A percentile compares a stretch with the other conserved stretches of the same genome.
These are phyloP conservation scores for Penicillium sp. DNA, from an alignment of 2,329 filamentous ascomycete species.

Conservation along the genomic window DNA sequence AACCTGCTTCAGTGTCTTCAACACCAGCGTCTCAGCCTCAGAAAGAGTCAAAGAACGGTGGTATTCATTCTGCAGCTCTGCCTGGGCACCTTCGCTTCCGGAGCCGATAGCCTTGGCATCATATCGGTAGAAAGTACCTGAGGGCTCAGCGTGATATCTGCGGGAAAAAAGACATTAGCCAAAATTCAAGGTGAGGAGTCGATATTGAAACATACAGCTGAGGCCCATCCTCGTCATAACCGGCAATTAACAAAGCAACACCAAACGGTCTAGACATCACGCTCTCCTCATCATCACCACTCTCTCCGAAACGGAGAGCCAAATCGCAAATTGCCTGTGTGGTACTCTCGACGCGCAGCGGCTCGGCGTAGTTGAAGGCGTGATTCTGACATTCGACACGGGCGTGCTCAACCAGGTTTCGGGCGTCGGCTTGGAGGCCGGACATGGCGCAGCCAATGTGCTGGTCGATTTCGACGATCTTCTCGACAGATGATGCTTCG, in stretches of 20 bases:
- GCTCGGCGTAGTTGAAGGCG: constrained; percentile 96
- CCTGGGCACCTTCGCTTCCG: constrained; percentile 94
- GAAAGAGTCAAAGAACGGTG: constrained; percentile 93
- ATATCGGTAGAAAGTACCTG: constrained; percentile 97
- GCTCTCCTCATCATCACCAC: constrained; percentile 95
- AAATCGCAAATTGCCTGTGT: constrained; percentile 98
- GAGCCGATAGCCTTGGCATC: constrained; percentile 98
- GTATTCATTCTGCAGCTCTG: constrained; percentile 97
- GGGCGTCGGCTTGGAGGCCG: constrained; percentile 93
- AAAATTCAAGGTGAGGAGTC: not conserved
- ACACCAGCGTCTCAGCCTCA: constrained; percentile 90
- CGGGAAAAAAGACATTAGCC: not conserved
- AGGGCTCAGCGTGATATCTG: constrained; percentile 94
- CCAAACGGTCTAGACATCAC: constrained; percentile 98
- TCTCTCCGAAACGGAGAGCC: constrained; percentile 93
- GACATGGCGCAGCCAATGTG: constrained; percentile 99
- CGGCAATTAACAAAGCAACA: constrained; percentile 92
- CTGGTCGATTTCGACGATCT: constrained; percentile 98
- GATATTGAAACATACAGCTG: constrained; percentile 64
- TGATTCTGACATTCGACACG: constrained; percentile 97
- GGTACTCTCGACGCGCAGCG: constrained; percentile 91
- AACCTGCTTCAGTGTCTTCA: constrained; percentile 98
- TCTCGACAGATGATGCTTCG: constrained; percentile 96
- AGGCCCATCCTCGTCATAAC: constrained; percentile 95
- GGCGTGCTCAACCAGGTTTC: constrained; percentile 97